These are phyloP conservation scores for Aspergillus sp. DNA, from an alignment of 2,329 filamentous ascomycete genomes.

Conservation along the genomic window DNA sequence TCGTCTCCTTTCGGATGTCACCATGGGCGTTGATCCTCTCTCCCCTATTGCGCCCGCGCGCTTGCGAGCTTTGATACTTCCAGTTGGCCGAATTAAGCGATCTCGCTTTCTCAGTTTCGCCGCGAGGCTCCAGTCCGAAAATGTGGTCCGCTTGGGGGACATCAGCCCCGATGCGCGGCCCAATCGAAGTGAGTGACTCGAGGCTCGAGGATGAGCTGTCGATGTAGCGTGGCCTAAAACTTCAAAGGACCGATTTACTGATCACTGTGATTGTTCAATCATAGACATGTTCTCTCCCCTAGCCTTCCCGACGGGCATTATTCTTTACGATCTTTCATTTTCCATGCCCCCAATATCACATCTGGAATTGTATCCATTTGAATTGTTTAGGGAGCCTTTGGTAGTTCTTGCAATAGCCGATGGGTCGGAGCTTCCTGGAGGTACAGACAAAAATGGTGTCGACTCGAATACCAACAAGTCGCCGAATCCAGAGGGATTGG, in stretches of 20 bases:
- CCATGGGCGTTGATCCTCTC: conserved; percentile 84
- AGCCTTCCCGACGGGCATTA: conserved; percentile 79
- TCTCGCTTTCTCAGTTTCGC: conserved; percentile 78
- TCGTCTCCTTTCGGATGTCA: conserved; percentile 48
- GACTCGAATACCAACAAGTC: conserved; percentile 25
- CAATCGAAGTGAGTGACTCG: conserved; percentile 70
- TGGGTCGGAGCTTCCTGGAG: conserved; percentile 63
- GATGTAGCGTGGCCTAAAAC: background rate
- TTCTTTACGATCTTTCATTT: conserved; percentile 85
- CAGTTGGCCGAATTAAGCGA: conserved; percentile 80
- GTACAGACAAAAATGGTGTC: conserved; percentile 11
- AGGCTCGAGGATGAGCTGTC: background rate
- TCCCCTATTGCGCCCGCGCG: conserved; percentile 88
- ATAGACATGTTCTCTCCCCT: conserved; percentile 91
- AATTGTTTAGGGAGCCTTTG: conserved; percentile 82
- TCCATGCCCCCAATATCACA: conserved; percentile 78
- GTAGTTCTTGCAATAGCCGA: conserved; percentile 83
- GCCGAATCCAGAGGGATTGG: conserved; percentile 38
- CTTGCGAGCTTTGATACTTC: conserved; percentile 82
- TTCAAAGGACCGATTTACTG: conserved; percentile 19
- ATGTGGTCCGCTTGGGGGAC: conserved; percentile 80
- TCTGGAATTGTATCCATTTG: conserved; percentile 79
- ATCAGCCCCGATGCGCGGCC: conserved; percentile 81
- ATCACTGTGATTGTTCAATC: conserved; percentile 7
- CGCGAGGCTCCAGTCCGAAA: conserved; percentile 72